A percentile compares a stretch with the other conserved stretches of the same genome.
These are phyloP conservation scores for Prunus yedoensis DNA, from an alignment of 331 rosid species.

Conservation along the genomic window DNA sequence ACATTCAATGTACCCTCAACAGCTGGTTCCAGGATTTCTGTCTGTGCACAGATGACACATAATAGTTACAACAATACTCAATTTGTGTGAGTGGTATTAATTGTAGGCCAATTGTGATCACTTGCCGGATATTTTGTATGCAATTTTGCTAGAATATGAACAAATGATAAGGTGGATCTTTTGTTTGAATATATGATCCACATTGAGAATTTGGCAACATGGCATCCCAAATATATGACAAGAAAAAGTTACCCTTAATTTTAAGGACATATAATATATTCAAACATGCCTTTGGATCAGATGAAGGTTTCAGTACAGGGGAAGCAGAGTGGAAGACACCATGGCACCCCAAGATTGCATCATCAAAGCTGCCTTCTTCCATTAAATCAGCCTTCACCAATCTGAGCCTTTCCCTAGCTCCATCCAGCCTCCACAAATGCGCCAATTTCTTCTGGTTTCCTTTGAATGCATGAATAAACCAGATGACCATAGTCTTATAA, in stretches of 20 bases:
- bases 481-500: neutral
- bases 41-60: conserved; percentile 28
- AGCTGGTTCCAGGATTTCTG: conserved; percentile 68
- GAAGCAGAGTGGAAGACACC: conserved; percentile 94
- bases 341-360: conserved; percentile 70
- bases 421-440: conserved; percentile 77
- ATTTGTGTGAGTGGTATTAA: neutral
- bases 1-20: conserved; percentile 76
- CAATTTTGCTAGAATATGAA: neutral
- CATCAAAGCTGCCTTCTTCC: conserved; percentile 75
- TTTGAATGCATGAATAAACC: conserved; percentile 6
- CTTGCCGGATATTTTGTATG: neutral
- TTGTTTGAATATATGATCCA: neutral
- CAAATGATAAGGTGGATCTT: neutral
- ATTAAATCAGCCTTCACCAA: conserved; percentile 68
- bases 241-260: neutral
- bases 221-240: neutral
- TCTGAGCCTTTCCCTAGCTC: conserved; percentile 70
- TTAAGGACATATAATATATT: neutral
- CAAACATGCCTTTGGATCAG: conserved; percentile 66
- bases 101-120: neutral
- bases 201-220: neutral
- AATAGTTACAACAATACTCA: neutral
- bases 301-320: conserved; percentile 59
- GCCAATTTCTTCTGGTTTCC: conserved; percentile 62